Percentiles rank a stretch among this genome's conserved stretches.
phyloP scores from a whole-genome alignment of 2,329 filamentous ascomycete genomes.

The Phyllachora maydis region DNA sequence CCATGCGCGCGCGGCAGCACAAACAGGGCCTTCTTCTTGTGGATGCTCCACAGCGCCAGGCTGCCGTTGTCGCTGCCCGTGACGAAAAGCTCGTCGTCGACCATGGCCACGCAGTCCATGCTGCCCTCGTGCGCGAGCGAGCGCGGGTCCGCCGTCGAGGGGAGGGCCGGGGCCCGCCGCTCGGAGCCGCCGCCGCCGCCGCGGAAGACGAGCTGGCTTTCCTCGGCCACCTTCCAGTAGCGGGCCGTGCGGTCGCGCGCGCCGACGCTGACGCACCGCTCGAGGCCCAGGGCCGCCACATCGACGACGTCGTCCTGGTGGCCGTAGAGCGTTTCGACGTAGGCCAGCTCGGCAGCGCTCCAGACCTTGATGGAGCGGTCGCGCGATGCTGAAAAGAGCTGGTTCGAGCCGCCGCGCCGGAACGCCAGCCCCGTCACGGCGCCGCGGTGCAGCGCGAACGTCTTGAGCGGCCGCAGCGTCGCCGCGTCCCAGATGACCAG shows the following conservation, averaged over 20 bases:
- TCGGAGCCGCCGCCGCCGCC: slow-evolving; percentile 41
- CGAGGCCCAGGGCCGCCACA: slow-evolving; percentile 63
- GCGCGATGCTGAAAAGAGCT: slow-evolving; percentile 76
- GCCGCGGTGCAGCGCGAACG: slow-evolving; percentile 85
- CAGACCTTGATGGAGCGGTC: slow-evolving; percentile 93
- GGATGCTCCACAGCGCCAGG: slow-evolving; percentile 67
- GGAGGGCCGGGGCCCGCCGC: slow-evolving; percentile 22
- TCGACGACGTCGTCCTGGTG: slow-evolving; percentile 84
- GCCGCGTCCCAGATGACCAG: slow-evolving; percentile 78
- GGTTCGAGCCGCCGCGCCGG: slow-evolving; percentile 67
- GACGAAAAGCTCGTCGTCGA: slow-evolving; percentile 76
- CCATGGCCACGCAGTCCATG: slow-evolving; percentile 78
- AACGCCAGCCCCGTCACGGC: slow-evolving; percentile 73
- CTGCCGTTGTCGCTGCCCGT: slow-evolving; percentile 86
- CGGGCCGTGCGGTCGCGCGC: slow-evolving; percentile 79
- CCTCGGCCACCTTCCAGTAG: slow-evolving; percentile 90
- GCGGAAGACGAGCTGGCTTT: slow-evolving; percentile 87
- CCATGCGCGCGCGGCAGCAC: slow-evolving; percentile 70
- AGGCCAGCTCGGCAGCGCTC: slow-evolving; percentile 80
- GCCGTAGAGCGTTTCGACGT: slow-evolving; percentile 88
- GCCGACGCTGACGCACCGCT: slow-evolving; percentile 80
- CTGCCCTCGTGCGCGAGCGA: slow-evolving; percentile 54
- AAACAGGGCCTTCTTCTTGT: slow-evolving; percentile 88
- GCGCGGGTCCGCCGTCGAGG: slow-evolving; percentile 19
- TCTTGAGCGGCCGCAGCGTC: slow-evolving; percentile 55